Evolutionary conservation across 495 filamentous ascomycete species (phyloP).

Genomic region (Penicillium simplicissimum): DNA sequence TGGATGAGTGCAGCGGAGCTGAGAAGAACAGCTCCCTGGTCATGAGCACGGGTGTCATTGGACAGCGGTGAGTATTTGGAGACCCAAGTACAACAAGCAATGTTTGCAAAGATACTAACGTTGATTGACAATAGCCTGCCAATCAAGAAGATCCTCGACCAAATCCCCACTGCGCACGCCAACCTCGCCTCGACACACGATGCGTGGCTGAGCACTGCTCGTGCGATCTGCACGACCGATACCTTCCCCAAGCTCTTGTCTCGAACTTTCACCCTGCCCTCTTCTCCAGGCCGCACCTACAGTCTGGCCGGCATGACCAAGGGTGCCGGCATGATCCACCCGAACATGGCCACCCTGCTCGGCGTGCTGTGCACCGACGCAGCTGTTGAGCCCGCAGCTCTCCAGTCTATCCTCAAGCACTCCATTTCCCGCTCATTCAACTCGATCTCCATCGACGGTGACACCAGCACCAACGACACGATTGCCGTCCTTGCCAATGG

Average conservation of each 20-base stretch:
- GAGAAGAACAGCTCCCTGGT: constrained; percentile 73
- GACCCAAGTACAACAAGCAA: background rate
- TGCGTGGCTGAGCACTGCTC: constrained; percentile 82
- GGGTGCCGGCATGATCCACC: constrained; percentile 99
- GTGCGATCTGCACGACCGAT: constrained; percentile 97
- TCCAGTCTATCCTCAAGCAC: constrained; percentile 68
- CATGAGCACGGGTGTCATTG: constrained; percentile 98
- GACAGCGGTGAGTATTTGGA: constrained; percentile 64
- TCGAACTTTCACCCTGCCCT: constrained; percentile 79
- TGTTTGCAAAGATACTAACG: background rate
- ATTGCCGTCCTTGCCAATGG: constrained; percentile 93
- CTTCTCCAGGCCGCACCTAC: constrained; percentile 70
- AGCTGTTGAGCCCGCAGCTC: constrained; percentile 66
- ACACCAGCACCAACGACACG: constrained; percentile 97
- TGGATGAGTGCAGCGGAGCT: constrained; percentile 68
- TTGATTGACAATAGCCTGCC: constrained; percentile 60
- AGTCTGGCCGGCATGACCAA: constrained; percentile 94
- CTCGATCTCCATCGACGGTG: constrained; percentile 94
- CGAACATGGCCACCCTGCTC: constrained; percentile 97
- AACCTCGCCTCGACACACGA: constrained; percentile 72
- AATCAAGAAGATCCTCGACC: constrained; percentile 82
- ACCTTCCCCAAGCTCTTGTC: constrained; percentile 98
- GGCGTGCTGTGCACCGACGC: constrained; percentile 94
- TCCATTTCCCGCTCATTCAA: constrained; percentile 90
- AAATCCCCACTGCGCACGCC: constrained; percentile 73